Base-by-base conservation (phyloP, 169 alveolate species). In the Plasmodium gonderi region DNA sequence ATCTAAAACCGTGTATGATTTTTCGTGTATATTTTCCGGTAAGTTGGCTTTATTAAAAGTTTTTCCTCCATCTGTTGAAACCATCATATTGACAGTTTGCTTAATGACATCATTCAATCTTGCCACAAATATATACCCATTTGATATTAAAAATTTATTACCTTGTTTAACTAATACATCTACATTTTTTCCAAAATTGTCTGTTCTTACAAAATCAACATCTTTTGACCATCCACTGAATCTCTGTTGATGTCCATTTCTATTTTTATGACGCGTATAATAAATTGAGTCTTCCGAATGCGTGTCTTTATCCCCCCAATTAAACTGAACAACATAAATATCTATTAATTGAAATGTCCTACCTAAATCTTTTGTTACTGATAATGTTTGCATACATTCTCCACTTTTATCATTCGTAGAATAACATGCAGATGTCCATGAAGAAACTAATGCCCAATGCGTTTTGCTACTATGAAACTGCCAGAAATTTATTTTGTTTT, bases 71-170 rank as follows among this genome's bases (percentile, higher is more conserved):
- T 96, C 97, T 7, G 98, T 97, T 47, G 99, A 97, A 44, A 98
- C 99, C 94, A 96, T 95, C 77, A 99, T 95, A 42, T 96, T 96
- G 77, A 98, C 99, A 11, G 99, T 97, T 96, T 98, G 98, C 45
- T 96, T 79, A 47, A 91, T 96, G 12, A 95, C 96, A 91, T 96
- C 97, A 42, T 92, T 85, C 79, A 91, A 97, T 69, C 79, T 97
- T 29, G 99, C 99, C 33, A 98, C 99, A 91, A 98, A 98, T 65
- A 98, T 96, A 95, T 97, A 99, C 69, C 97, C 98, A 90, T 98
- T 96, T 7, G 99, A 97, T 26, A 97, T 96, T 67, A 98, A 94
- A 85, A 99, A 98, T 92, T 97, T 98, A 92, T 98, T 98, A 31
- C 99, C 99, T 12, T 97, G 97, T 36, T 90, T 92, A 3, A 98